Conservation (phyloP, 1,139 yeast genomes). For the Lodderomyces beijingensis region DNA sequence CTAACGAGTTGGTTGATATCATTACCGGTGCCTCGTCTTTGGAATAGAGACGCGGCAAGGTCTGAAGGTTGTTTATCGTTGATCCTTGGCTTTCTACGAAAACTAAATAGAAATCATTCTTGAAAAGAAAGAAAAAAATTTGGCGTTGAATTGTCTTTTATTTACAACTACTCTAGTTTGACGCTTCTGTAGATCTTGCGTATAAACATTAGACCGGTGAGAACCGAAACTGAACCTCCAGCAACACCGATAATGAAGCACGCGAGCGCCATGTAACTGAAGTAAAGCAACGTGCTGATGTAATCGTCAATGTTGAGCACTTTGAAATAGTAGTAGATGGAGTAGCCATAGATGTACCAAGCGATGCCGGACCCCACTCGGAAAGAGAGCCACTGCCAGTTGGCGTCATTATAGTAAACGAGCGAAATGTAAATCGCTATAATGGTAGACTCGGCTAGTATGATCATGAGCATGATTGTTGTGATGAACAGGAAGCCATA, state of each 20-base stretch:
- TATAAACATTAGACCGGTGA: slow-evolving; percentile 60
- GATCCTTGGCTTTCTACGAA: too few species aligned
- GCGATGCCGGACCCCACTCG: slow-evolving; percentile 68
- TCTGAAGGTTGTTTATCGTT: too few species aligned
- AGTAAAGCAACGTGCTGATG: slow-evolving; percentile 65
- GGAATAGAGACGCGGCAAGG: slow-evolving; percentile 46
- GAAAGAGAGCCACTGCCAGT: slow-evolving; percentile 87
- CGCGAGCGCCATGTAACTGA: slow-evolving; percentile 66
- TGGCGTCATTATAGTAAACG: slow-evolving; percentile 52
- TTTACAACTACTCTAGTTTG: slow-evolving; percentile 48
- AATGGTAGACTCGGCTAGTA: slow-evolving; percentile 71
- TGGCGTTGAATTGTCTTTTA: not conserved
- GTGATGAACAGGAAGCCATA: slow-evolving; percentile 74
- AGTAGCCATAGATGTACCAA: slow-evolving; percentile 64
- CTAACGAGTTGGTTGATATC: slow-evolving; percentile 98
- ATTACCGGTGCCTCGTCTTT: slow-evolving; percentile 99
- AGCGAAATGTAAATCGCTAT: slow-evolving; percentile 65
- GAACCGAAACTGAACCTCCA: slow-evolving; percentile 72
- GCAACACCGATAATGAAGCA: slow-evolving; percentile 62
- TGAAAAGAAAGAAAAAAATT: not conserved
- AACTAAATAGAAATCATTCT: too few species aligned
- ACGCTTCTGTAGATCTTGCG: slow-evolving; percentile 53
- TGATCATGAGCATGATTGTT: slow-evolving; percentile 52
- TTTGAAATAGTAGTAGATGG: slow-evolving; percentile 60
- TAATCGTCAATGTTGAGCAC: slow-evolving; percentile 60